Percentiles rank a stretch among this genome's conserved stretches.
Conservation (phyloP, 2,329 filamentous ascomycete species). For the Fusarium circinatum region DNA sequence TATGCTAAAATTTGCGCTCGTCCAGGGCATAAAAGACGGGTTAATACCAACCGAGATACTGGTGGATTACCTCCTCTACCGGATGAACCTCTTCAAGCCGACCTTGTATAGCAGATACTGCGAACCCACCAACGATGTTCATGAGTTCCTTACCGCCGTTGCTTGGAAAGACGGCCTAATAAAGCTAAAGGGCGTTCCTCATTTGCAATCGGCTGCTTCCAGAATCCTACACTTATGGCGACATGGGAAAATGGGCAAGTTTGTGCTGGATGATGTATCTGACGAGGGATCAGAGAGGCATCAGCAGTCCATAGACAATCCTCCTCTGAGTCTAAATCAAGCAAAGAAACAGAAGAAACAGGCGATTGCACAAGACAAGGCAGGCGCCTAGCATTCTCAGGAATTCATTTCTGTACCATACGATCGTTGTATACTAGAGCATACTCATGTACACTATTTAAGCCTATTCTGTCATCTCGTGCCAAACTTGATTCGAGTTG, state of each 20-base stretch:
- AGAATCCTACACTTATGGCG: constrained; percentile 88
- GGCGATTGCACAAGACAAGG: constrained; percentile 58
- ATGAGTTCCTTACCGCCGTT: constrained; percentile 74
- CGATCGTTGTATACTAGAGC: constrained; percentile 27
- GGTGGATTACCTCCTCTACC: constrained; percentile 90
- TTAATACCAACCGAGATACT: constrained; percentile 81
- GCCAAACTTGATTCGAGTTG: constrained; percentile 7
- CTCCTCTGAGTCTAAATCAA: constrained; percentile 71
- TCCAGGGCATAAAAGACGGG: constrained; percentile 89
- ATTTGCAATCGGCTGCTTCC: constrained; percentile 77
- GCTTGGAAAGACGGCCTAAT: constrained; percentile 81
- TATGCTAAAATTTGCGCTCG: constrained; percentile 95
- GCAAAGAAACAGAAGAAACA: constrained; percentile 74
- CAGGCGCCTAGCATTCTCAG: constrained; percentile 41
- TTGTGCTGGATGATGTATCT: constrained; percentile 81
- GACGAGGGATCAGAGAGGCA: constrained; percentile 65
- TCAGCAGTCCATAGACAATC: constrained; percentile 58
- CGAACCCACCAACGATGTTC: constrained; percentile 85
- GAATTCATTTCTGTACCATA: constrained; percentile 16
- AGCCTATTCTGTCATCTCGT: constrained; percentile 26
- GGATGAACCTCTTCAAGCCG: constrained; percentile 76
- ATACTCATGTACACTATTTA: constrained; percentile 32
- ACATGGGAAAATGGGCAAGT: constrained; percentile 77
- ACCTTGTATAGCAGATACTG: constrained; percentile 70
- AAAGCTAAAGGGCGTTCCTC: constrained; percentile 75